Evolutionary conservation across 2,329 filamentous ascomycete species (phyloP).

Genomic region (Teratosphaeria epicoccoides): DNA sequence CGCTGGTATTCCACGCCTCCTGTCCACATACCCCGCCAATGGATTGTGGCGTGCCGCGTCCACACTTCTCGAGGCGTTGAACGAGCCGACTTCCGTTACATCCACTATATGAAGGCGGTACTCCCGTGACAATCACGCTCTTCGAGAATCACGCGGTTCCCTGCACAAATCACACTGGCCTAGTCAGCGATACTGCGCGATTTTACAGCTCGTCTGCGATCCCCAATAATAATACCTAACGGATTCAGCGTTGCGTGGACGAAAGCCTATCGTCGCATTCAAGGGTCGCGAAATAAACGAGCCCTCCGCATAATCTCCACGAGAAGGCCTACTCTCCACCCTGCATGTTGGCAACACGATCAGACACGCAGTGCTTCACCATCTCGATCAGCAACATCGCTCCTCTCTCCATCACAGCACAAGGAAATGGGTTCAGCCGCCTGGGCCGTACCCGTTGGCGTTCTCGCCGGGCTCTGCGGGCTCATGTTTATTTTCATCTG

Average conservation of each 20-base stretch:
- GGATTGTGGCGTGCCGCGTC: background rate
- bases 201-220: background rate
- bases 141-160: background rate
- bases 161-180: background rate
- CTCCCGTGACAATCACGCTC: background rate
- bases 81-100: background rate
- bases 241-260: background rate
- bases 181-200: background rate
- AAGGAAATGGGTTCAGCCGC: background rate
- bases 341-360: background rate
- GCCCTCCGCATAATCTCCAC: background rate
- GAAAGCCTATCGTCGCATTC: background rate
- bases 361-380: background rate
- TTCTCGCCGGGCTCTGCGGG: slow-evolving; percentile 15
- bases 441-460: slow-evolving; percentile 16
- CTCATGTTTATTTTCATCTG: slow-evolving; percentile 17
- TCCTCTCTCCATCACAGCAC: no score
- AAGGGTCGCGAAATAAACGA: background rate
- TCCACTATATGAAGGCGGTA: background rate
- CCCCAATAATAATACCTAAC: background rate
- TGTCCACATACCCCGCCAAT: background rate
- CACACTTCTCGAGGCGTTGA: background rate
- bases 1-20: background rate
- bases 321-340: background rate
- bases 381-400: background rate